These are phyloP conservation scores for Fusarium sp. DNA, from an alignment of 2,329 filamentous ascomycete species.

Conservation along the genomic window DNA sequence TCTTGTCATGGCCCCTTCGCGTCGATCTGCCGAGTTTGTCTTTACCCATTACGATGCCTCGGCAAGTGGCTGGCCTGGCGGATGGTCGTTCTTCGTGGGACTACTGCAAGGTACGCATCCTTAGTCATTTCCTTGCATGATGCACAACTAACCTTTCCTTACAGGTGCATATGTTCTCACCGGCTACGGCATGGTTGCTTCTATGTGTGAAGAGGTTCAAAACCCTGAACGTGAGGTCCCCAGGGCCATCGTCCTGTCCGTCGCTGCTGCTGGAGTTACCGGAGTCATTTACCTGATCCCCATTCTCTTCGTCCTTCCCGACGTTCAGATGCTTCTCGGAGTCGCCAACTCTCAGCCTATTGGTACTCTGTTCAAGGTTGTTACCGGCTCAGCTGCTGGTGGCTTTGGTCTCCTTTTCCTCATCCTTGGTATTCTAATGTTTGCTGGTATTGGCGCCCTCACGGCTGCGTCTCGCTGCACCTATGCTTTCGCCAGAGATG, in stretches of 20 bases:
- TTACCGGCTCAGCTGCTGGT: constrained; percentile 77
- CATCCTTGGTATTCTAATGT: constrained; percentile 81
- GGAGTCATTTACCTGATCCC: constrained; percentile 76
- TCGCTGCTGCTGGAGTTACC: constrained; percentile 73
- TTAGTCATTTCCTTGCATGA: not conserved
- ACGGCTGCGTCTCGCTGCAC: constrained; percentile 81
- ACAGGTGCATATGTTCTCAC: constrained; percentile 57
- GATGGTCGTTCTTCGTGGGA: constrained; percentile 69
- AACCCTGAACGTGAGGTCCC: constrained; percentile 72
- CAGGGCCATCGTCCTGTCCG: constrained; percentile 75
- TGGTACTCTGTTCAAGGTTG: constrained; percentile 79
- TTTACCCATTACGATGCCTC: constrained; percentile 77
- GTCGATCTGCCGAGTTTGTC: constrained; percentile 73
- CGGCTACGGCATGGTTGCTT: constrained; percentile 65
- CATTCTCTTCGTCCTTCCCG: constrained; percentile 80
- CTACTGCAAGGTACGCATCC: constrained; percentile 63
- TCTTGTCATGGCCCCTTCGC: constrained; percentile 73
- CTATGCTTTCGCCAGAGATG: constrained; percentile 81
- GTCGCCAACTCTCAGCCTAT: constrained; percentile 82
- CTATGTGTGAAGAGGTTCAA: constrained; percentile 73
- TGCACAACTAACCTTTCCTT: constrained; percentile 15
- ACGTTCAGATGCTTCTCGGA: constrained; percentile 71
- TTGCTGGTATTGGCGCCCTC: constrained; percentile 79
- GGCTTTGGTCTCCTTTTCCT: constrained; percentile 82
- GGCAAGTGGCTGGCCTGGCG: constrained; percentile 76